Evolutionary conservation across 2,329 filamentous ascomycete species (phyloP), one percentile per base, ranked within the genome.

Genomic region (Alternaria arbusti): DNA sequence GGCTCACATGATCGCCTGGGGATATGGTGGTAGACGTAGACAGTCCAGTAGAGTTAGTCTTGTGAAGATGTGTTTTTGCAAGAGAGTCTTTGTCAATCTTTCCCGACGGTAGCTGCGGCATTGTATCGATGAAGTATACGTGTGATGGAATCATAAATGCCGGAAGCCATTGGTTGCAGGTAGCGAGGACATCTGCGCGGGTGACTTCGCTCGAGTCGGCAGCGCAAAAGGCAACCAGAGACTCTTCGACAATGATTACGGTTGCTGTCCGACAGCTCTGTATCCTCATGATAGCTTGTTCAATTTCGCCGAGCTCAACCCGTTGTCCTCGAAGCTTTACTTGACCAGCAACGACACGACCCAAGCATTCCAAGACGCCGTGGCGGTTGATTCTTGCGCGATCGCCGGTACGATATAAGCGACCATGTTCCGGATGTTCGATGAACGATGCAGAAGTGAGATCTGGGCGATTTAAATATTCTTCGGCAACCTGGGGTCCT

Each of bases 321-420:
- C 93, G 86, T 78, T 97, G 94, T 1, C 94, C 94, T 57, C 93
- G 87, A 8, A 97, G 84, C 79, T 97, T 97, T 54, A 97, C 89
- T 78, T 97, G 94, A 0, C 92, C 93, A 54, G 88, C 88, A 3
- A 87, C 87, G 12, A 97, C 89, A 11, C 94, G 89, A 0, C 94
- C 94, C 32, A 94, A 84, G 73, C 92, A 96, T 76, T 97, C 91
- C n/a, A 97, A 84, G 0, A 85, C 87, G 1, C 93, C 92, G 63
- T 91, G 85, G 0, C 84, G 70, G 2, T 86, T 85, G 52, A 97
- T 84, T 22, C 87, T 86, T 5, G 91, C 94, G 74, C 91, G 93
- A 79, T 97, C 94, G 0, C 94, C 94, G 0, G 94, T 97, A 28
- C 92, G 87, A 78, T 97, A 97, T 0, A 96, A 82, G 4, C 85